Percentiles rank a stretch among this genome's conserved stretches.
Evolutionary conservation across 116 monocot genomes (phyloP).

Genomic region (Iris pallida): DNA sequence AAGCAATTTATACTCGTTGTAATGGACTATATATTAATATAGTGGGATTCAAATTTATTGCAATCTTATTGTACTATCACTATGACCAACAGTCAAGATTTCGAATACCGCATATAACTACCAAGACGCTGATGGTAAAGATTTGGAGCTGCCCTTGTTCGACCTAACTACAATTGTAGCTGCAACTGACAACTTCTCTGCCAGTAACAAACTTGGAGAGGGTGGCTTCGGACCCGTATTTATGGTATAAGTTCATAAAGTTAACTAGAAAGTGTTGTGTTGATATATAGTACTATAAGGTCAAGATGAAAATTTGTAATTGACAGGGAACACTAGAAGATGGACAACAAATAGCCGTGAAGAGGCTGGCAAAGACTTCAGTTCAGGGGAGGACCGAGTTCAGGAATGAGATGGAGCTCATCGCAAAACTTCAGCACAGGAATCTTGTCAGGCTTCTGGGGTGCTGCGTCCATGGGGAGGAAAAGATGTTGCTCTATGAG

Average conservation of each 20-base stretch:
- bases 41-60: no score
- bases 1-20: no score
- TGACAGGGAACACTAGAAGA: conserved; percentile 18
- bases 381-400: conserved; percentile 28
- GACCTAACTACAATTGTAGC: conserved; percentile 6
- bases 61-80: no score
- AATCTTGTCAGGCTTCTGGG: conserved; percentile 33
- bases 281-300: no score
- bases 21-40: no score
- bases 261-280: no score
- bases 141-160: conserved; percentile 8
- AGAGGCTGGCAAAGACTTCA: conserved; percentile 29
- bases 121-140: background rate
- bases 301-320: background rate
- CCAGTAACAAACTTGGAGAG: conserved; percentile 12
- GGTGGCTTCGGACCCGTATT: conserved; percentile 15
- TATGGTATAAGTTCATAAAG: conserved; percentile 1
- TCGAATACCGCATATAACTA: no score
- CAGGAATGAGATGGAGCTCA: conserved; percentile 21
- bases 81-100: no score
- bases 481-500: conserved; percentile 29
- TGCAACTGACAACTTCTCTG: conserved; percentile 10
- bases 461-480: conserved; percentile 21
- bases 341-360: conserved; percentile 28
- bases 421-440: conserved; percentile 33